phyloP scores from a whole-genome alignment of 2,329 filamentous ascomycete species.

The Decorospora gaudefroyi region DNA sequence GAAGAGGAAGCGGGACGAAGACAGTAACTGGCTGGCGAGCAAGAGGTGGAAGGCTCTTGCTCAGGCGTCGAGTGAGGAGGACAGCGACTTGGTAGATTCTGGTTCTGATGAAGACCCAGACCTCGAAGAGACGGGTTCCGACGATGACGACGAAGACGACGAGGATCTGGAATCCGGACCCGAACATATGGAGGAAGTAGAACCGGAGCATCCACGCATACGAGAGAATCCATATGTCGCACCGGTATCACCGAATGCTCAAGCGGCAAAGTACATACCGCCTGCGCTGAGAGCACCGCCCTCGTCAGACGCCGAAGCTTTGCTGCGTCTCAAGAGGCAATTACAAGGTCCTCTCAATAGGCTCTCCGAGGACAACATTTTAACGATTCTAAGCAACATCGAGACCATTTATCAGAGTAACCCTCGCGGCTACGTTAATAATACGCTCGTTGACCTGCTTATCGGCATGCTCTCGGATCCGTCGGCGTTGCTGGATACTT shows the following conservation, averaged over 20 bases:
- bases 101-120: conserved; percentile 40
- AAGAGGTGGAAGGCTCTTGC: conserved; percentile 60
- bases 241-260: conserved; percentile 58
- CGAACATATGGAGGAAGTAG: conserved; percentile 35
- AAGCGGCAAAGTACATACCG: conserved; percentile 77
- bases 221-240: conserved; percentile 90
- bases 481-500: conserved; percentile 80
- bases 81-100: conserved; percentile 30
- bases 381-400: conserved; percentile 80
- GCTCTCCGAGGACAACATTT: conserved; percentile 85
- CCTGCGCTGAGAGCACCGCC: conserved; percentile 74
- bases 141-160: conserved; percentile 36
- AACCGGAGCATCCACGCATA: conserved; percentile 48
- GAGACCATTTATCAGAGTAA: conserved; percentile 83
- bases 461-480: conserved; percentile 79
- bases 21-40: conserved; percentile 62
- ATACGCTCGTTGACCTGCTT: conserved; percentile 75
- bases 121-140: conserved; percentile 21
- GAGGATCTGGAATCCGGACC: conserved; percentile 29
- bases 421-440: conserved; percentile 85
- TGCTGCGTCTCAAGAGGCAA: conserved; percentile 73
- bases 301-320: conserved; percentile 67
- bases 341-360: conserved; percentile 89
- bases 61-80: conserved; percentile 26
- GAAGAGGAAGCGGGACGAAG: conserved; percentile 64